Conservation (phyloP, 2,329 filamentous ascomycete species). For the Colletotrichum eleusines region DNA sequence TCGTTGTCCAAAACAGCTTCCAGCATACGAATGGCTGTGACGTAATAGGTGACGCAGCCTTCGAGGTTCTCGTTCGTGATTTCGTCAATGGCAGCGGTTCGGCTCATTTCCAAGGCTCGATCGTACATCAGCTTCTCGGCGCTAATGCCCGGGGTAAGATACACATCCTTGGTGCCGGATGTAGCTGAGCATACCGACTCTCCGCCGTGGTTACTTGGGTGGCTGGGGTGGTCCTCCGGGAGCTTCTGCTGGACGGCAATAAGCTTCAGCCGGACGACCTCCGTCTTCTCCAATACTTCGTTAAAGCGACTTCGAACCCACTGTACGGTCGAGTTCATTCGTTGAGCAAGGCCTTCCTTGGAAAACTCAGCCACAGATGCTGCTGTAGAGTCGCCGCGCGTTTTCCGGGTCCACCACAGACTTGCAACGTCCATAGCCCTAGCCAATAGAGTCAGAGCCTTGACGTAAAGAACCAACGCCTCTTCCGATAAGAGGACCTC, state of each 20-base stretch:
- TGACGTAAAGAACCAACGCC: slow-evolving; percentile 94
- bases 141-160: slow-evolving; percentile 88
- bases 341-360: slow-evolving; percentile 53
- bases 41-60: slow-evolving; percentile 92
- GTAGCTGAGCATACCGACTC: slow-evolving; percentile 68
- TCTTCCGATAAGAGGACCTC: slow-evolving; percentile 91
- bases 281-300: slow-evolving; percentile 95
- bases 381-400: slow-evolving; percentile 69
- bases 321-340: slow-evolving; percentile 94
- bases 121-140: slow-evolving; percentile 99
- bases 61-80: slow-evolving; percentile 89
- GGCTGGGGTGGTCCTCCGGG: slow-evolving; percentile 85
- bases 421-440: slow-evolving; percentile 97
- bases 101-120: slow-evolving; percentile 95
- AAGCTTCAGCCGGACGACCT: slow-evolving; percentile 90
- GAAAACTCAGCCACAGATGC: slow-evolving; percentile 64
- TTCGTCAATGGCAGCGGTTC: slow-evolving; percentile 93
- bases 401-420: slow-evolving; percentile 88
- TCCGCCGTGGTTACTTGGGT: slow-evolving; percentile 81
- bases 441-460: slow-evolving; percentile 88
- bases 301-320: slow-evolving; percentile 97
- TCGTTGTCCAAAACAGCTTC: slow-evolving; percentile 93
- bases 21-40: slow-evolving; percentile 93
- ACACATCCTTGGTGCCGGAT: slow-evolving; percentile 81
- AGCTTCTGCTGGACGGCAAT: slow-evolving; percentile 87